These are phyloP conservation scores for Turritis glabra DNA, from an alignment of 345 rosid species.

Conservation along the genomic window DNA sequence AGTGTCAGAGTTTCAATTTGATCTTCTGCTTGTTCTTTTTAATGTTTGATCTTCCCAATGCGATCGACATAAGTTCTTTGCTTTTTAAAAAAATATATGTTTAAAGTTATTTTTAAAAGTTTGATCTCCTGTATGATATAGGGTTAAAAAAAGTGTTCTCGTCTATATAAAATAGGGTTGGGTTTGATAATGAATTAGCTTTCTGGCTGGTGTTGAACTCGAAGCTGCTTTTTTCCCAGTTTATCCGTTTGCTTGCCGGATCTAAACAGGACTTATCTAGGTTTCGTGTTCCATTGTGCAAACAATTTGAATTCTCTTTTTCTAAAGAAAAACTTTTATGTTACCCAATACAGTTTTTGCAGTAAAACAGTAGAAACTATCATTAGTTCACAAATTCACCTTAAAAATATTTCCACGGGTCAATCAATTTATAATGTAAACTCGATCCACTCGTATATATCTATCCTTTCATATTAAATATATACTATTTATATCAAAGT, in stretches of 20 bases:
- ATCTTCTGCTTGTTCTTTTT: constrained; percentile 28
- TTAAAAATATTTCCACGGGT: neutral
- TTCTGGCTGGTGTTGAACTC: constrained; percentile 52
- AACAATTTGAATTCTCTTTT: constrained; percentile 39
- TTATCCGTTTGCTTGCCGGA: constrained; percentile 53
- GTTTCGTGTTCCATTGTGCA: constrained; percentile 50
- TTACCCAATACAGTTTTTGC: neutral
- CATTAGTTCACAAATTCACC: constrained; percentile 1
- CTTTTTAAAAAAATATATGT: neutral
- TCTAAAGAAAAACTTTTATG: constrained; percentile 4
- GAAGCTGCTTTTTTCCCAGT: constrained; percentile 52
- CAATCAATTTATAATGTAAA: neutral
- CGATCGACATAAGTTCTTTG: constrained; percentile 15
- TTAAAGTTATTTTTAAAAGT: neutral
- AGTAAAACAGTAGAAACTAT: constrained; percentile 19
- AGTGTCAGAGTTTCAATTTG: constrained; percentile 26
- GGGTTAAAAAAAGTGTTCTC: neutral
- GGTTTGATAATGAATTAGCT: constrained; percentile 37
- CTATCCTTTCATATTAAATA: neutral
- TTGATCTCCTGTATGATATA: neutral
- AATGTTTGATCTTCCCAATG: constrained; percentile 33
- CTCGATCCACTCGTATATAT: neutral
- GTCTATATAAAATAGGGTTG: constrained; percentile 15
- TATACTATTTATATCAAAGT: too few species aligned
- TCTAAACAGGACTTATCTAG: constrained; percentile 37